phyloP scores from a whole-genome alignment of 352 stramenopile species.

The Plasmopara halstedii region DNA sequence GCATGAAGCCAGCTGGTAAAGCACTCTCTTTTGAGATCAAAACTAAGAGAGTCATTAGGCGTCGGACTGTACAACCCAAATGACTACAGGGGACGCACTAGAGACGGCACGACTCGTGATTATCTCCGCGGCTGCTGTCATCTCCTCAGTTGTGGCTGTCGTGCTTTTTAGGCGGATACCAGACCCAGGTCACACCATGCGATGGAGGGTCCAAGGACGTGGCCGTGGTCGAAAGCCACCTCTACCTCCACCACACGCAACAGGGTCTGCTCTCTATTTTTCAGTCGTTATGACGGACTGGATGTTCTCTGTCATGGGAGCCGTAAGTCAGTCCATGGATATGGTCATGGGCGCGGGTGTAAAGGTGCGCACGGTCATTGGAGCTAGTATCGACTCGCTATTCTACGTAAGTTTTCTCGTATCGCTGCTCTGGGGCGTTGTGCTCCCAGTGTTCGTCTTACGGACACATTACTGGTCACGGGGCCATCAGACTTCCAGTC shows the following conservation, averaged over 20 bases:
- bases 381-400: constrained; percentile 31
- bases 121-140: constrained; percentile 28
- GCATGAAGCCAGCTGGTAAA: too few relatives aligned
- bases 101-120: constrained; percentile 31
- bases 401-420: constrained; percentile 34
- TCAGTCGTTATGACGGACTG: constrained; percentile 50
- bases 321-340: constrained; percentile 45
- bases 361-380: constrained; percentile 31
- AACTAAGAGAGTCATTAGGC: too few relatives aligned
- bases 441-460: constrained; percentile 43
- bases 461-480: constrained; percentile 12
- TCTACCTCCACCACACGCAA: constrained; percentile 18
- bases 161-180: constrained; percentile 27
- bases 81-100: constrained; percentile 19
- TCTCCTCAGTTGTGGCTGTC: constrained; percentile 30
- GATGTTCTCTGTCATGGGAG: constrained; percentile 40
- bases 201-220: constrained; percentile 2
- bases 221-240: constrained; percentile 10
- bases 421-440: constrained; percentile 40
- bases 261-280: constrained; percentile 47
- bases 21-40: too few relatives aligned
- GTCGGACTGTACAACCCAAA: too few relatives aligned
- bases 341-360: constrained; percentile 36
- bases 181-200: constrained; percentile 12
- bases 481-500: constrained; percentile 5